Evolutionary conservation across 2,329 filamentous ascomycete genomes (phyloP).

Genomic region (Myotisia sp.): DNA sequence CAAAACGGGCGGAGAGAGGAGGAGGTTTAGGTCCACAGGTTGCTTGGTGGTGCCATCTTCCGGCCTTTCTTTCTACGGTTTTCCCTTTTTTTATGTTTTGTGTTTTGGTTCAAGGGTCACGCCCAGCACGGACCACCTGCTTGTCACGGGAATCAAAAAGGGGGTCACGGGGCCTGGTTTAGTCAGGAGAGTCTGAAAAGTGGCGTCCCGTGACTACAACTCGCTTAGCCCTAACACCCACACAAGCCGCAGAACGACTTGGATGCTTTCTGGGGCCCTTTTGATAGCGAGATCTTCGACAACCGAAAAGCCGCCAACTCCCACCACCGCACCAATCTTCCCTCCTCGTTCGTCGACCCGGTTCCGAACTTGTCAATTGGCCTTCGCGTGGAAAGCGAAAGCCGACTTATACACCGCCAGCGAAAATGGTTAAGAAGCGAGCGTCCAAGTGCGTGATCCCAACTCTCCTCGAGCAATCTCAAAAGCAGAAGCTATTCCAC

Average conservation of each 20-base stretch:
- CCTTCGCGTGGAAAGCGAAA: slow-evolving; percentile 7
- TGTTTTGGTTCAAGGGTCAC: slow-evolving; percentile 1
- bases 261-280: too few species aligned
- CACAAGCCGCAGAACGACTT: slow-evolving; percentile 3
- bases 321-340: slow-evolving; percentile 4
- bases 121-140: slow-evolving; percentile 3
- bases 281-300: slow-evolving; percentile 5
- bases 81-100: slow-evolving; percentile 1
- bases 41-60: background rate
- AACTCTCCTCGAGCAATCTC: slow-evolving; percentile 10
- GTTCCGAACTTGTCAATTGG: background rate
- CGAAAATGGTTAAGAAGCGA: slow-evolving; percentile 63
- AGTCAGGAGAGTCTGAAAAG: too few species aligned
- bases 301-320: slow-evolving; percentile 1
- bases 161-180: too few species aligned
- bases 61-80: background rate
- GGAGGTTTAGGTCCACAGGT: too few species aligned
- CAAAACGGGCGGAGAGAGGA: too few species aligned
- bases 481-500: background rate
- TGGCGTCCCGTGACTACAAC: background rate
- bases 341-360: slow-evolving; percentile 6
- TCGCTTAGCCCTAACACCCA: slow-evolving; percentile 7
- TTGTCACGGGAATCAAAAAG: background rate
- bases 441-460: slow-evolving; percentile 50
- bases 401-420: slow-evolving; percentile 20